These are phyloP conservation scores for Taphrina sp. DNA, from an alignment of 1,139 yeast genomes.

Conservation along the genomic window DNA sequence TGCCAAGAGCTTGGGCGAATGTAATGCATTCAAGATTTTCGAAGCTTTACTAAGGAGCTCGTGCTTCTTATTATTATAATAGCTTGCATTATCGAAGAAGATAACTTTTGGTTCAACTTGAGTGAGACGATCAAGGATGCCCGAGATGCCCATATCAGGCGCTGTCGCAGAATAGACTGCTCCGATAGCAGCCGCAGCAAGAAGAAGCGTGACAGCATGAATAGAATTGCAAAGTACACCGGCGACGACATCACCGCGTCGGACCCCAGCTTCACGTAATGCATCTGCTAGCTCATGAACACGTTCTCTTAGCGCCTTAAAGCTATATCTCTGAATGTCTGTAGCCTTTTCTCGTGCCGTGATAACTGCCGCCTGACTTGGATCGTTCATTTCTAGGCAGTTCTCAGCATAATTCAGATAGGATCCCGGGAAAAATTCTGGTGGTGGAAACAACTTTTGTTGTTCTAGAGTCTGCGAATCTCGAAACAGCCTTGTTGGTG, in stretches of 20 bases:
- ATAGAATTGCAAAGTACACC: conserved; percentile 39
- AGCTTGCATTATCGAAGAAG: conserved; percentile 38
- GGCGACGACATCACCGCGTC: conserved; percentile 38
- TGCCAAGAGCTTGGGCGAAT: not conserved
- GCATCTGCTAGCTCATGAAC: conserved; percentile 36
- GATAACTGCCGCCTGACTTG: conserved; percentile 36
- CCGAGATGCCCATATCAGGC: conserved; percentile 38
- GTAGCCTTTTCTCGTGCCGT: conserved; percentile 36
- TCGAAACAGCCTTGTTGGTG: conserved; percentile 5
- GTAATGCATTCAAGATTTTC: conserved; percentile 33
- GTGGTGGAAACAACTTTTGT: conserved; percentile 38
- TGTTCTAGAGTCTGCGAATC: conserved; percentile 30
- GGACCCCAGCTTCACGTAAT: conserved; percentile 36
- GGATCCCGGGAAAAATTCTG: conserved; percentile 38
- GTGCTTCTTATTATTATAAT: conserved; percentile 38
- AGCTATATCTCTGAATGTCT: conserved; percentile 30
- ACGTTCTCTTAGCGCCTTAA: conserved; percentile 37
- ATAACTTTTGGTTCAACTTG: conserved; percentile 38
- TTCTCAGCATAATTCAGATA: conserved; percentile 38
- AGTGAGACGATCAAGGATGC: conserved; percentile 38
- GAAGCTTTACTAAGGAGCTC: conserved; percentile 36
- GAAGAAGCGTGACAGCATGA: conserved; percentile 36
- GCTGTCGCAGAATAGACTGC: conserved; percentile 40
- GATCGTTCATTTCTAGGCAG: conserved; percentile 37
- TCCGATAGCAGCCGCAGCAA: conserved; percentile 39